Conservation (phyloP, 2,329 filamentous ascomycete species). For the Uncinocarpus reesii region DNA sequence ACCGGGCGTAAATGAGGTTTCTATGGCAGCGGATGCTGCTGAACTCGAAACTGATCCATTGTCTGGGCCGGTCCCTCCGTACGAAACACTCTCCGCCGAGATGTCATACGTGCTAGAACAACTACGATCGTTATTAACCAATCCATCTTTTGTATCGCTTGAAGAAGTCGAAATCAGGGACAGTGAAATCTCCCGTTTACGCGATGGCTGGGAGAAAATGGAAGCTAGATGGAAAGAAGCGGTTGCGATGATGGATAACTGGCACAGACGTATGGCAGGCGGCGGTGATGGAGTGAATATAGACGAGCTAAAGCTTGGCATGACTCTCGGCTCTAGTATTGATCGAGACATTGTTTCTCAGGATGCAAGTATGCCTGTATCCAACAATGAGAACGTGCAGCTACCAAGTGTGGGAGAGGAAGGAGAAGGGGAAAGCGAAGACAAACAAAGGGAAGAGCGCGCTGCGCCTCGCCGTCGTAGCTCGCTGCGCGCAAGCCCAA, state of each 20-base stretch:
- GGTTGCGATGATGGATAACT: conserved; percentile 79
- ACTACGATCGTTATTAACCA: conserved; percentile 73
- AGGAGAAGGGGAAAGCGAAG: no score
- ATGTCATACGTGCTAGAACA: conserved; percentile 71
- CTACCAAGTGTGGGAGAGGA: background rate
- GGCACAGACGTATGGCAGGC: conserved; percentile 65
- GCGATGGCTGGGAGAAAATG: conserved; percentile 87
- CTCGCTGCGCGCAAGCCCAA: no score
- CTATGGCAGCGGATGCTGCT: conserved; percentile 22
- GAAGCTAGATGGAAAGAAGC: conserved; percentile 83
- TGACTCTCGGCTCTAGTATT: conserved; percentile 34
- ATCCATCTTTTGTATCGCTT: conserved; percentile 89
- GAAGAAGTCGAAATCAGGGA: conserved; percentile 91
- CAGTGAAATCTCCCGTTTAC: conserved; percentile 73
- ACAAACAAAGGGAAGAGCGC: no score
- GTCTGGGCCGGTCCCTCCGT: conserved; percentile 36
- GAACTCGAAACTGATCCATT: conserved; percentile 14
- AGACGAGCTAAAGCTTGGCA: conserved; percentile 35
- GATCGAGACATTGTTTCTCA: conserved; percentile 14
- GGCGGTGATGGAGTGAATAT: conserved; percentile 35
- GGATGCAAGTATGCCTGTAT: conserved; percentile 18
- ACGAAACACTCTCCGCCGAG: conserved; percentile 60
- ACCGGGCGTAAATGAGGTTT: conserved; percentile 20
- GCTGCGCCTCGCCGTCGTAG: no score
- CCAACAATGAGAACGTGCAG: conserved; percentile 23